phyloP scores from a whole-genome alignment of 345 rosid species.

The Linum trigynum region DNA sequence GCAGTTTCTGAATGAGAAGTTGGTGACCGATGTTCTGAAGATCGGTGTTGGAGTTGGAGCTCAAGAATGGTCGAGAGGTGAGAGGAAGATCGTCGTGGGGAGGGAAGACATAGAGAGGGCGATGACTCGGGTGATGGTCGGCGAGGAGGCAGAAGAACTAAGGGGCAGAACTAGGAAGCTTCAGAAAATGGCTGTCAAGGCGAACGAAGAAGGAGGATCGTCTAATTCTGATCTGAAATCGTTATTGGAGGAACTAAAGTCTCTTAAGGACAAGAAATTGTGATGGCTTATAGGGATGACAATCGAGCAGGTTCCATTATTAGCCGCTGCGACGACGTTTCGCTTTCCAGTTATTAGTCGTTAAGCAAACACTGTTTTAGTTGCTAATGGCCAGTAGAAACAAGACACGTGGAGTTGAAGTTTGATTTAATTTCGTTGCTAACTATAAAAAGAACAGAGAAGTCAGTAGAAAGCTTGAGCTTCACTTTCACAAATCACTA shows the following conservation, averaged over 20 bases:
- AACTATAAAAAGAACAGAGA: too few species aligned
- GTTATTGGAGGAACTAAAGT: not conserved
- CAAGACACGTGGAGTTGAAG: too few species aligned
- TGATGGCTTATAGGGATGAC: too few species aligned
- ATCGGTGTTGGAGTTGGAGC: not conserved
- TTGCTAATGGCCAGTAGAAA: too few species aligned
- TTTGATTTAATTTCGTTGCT: too few species aligned
- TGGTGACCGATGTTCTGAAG: not conserved
- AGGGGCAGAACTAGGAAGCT: not conserved
- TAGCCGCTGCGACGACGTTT: too few species aligned
- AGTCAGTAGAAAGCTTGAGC: too few species aligned
- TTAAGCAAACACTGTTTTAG: too few species aligned
- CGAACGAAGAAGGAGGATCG: not conserved
- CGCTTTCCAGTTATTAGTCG: too few species aligned
- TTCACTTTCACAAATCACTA: too few species aligned
- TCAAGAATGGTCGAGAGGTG: not conserved
- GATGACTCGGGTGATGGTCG: not conserved
- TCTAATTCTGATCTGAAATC: not conserved
- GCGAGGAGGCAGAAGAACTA: not conserved
- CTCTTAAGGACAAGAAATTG: not conserved
- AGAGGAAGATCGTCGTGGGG: not conserved
- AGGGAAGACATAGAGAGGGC: not conserved
- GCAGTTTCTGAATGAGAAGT: not conserved
- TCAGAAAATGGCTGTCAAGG: not conserved
- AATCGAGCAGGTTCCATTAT: too few species aligned